Conservation (phyloP, 352 stramenopile genomes). For the Phytopythium oedochilum region DNA sequence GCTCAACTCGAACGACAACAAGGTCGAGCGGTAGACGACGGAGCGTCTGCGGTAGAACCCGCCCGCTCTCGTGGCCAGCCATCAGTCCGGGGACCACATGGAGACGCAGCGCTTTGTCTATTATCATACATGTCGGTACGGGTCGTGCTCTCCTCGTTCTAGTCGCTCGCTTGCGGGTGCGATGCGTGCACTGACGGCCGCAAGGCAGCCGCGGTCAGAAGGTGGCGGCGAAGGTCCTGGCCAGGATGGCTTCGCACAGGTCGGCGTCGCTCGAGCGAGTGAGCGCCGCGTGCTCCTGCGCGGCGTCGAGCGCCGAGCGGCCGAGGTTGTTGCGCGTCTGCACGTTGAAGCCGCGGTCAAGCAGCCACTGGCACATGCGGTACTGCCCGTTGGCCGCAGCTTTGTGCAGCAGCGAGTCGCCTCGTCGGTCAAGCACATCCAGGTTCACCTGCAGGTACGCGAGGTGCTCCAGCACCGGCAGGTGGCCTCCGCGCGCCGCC, state of each 20-base stretch:
- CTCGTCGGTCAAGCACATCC: constrained; percentile 56
- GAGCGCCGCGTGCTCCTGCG: constrained; percentile 38
- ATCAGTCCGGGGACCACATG: no score
- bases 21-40: constrained; percentile 45
- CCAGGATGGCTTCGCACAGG: constrained; percentile 55
- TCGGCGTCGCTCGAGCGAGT: constrained; percentile 26
- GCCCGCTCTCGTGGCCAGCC: no score
- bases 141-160: neutral
- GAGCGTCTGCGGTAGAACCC: no score
- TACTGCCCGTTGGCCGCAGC: constrained; percentile 70
- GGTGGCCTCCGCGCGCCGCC: constrained; percentile 59
- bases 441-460: constrained; percentile 43
- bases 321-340: constrained; percentile 65
- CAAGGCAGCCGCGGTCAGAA: constrained; percentile 17
- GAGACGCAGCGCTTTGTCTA: neutral
- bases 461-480: constrained; percentile 62
- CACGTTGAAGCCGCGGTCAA: constrained; percentile 61
- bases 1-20: constrained; percentile 78
- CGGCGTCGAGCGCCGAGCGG: constrained; percentile 52
- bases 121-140: neutral
- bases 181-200: no score
- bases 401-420: constrained; percentile 71
- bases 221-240: constrained; percentile 27
- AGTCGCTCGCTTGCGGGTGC: neutral
- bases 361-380: constrained; percentile 55